These are phyloP conservation scores for Trichoderma sp. DNA, from an alignment of 2,329 filamentous ascomycete genomes.

Conservation along the genomic window DNA sequence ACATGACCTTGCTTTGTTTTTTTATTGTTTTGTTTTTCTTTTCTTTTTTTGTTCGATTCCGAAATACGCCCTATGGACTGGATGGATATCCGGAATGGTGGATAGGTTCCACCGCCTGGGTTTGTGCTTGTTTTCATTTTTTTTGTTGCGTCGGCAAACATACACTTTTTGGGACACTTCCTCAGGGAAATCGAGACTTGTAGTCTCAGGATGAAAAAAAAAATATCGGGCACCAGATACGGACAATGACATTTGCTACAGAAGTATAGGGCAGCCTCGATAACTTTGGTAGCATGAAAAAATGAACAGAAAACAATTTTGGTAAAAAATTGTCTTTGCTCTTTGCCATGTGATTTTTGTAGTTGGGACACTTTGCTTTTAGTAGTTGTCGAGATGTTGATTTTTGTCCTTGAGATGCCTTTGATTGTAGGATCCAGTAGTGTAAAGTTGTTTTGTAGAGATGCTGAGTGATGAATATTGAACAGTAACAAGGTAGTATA, in stretches of 20 bases:
- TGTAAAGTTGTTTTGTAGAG: neutral
- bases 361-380: neutral
- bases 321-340: neutral
- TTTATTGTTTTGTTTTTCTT: neutral
- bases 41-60: neutral
- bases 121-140: neutral
- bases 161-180: slow-evolving; percentile 16
- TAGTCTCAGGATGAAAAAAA: neutral
- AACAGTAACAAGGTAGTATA: neutral
- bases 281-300: slow-evolving; percentile 4
- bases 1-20: slow-evolving; percentile 11
- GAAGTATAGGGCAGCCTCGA: slow-evolving; percentile 15
- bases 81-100: slow-evolving; percentile 7
- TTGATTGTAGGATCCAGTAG: neutral
- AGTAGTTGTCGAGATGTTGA: neutral
- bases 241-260: slow-evolving; percentile 1
- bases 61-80: slow-evolving; percentile 5
- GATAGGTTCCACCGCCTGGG: neutral
- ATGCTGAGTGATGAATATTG: neutral
- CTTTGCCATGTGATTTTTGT: neutral
- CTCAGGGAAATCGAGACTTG: slow-evolving; percentile 6
- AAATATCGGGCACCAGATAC: neutral
- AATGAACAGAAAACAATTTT: slow-evolving; percentile 13
- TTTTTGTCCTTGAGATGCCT: neutral
- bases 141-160: neutral